Evolutionary conservation across 805 yeast species (phyloP), one percentile per base, ranked within the genome.

Genomic region (Nakazawaea laoshanensis): DNA sequence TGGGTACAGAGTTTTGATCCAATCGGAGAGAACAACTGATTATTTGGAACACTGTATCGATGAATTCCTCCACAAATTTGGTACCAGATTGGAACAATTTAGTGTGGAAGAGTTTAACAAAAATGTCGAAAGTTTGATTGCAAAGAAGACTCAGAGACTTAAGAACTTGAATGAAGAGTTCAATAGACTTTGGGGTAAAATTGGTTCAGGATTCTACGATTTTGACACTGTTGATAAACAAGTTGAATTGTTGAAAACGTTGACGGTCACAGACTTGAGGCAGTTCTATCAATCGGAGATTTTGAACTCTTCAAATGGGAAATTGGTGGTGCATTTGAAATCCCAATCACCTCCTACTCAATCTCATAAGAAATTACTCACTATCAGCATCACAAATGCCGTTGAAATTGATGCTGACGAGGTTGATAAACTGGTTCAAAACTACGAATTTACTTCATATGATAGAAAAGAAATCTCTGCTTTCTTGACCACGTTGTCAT

Each of bases 111-210:
- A 78, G 36, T 87, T 80, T 45, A 59, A 61, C 13, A 74, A 74
- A 43, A 83, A 80, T 53, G 78, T 82, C 35, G 68, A 67, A 33
- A 81, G 95, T 1, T 65, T 88, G 38, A 59, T 76, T 34, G 67
- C 69, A 36, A 72, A 73, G 52, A 75, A 84, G 44, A 55, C 72
- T 26, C 83, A 82, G 47, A 83, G 81, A 45, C 64, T 71, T 46
- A 85, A 84, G 57, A 87, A 86, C 45, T 63, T 88, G 56, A 59
- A 63, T 35, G 95, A 89, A 50, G 97, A 92, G 55, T 65, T 73
- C 30, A 49, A 59, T 7, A 61, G 77, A 45, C 78, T 72, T 52
- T 76, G 86, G 72, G 63, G 68, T 34, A 65, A 74, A 10, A 80
- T 92, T 37, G 70, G 73, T 19, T 65, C 74, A 36, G 96, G 96